These are phyloP conservation scores for Wickerhamomyces xylosicus DNA, from an alignment of 805 yeast species.

Conservation along the genomic window DNA sequence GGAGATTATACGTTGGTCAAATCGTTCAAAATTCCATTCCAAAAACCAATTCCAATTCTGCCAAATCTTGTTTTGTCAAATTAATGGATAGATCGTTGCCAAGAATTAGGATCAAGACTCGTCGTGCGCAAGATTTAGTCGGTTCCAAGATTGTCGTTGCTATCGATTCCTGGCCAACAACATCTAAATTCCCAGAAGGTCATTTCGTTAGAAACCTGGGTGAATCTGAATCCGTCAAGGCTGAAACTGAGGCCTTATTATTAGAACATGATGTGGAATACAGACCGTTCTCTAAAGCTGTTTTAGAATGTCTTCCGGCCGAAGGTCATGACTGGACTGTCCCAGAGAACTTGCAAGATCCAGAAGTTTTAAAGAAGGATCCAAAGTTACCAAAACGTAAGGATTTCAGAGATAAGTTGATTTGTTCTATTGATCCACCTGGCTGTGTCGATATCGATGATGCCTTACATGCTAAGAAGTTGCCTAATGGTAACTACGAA, in stretches of 20 bases:
- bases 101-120: constrained; percentile 73
- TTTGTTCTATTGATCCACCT: constrained; percentile 97
- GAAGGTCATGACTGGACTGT: constrained; percentile 95
- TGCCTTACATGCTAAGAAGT: constrained; percentile 77
- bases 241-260: constrained; percentile 91
- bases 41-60: constrained; percentile 47
- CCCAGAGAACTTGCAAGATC: constrained; percentile 50
- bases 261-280: constrained; percentile 95
- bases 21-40: constrained; percentile 69
- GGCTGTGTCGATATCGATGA: constrained; percentile 98
- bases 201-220: constrained; percentile 90
- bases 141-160: constrained; percentile 89
- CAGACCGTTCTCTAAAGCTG: constrained; percentile 89
- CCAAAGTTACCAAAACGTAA: constrained; percentile 46
- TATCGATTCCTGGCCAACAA: constrained; percentile 85
- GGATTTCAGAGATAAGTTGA: constrained; percentile 80
- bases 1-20: constrained; percentile 96
- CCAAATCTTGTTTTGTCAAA: constrained; percentile 72
- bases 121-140: constrained; percentile 72
- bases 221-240: constrained; percentile 81
- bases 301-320: constrained; percentile 80
- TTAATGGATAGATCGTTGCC: constrained; percentile 89
- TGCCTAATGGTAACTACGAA: constrained; percentile 91
- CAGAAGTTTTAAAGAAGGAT: constrained; percentile 41
- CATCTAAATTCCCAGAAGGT: constrained; percentile 83